phyloP scores from a whole-genome alignment of 179 eudicot genomes.

The Actinidia arguta region DNA sequence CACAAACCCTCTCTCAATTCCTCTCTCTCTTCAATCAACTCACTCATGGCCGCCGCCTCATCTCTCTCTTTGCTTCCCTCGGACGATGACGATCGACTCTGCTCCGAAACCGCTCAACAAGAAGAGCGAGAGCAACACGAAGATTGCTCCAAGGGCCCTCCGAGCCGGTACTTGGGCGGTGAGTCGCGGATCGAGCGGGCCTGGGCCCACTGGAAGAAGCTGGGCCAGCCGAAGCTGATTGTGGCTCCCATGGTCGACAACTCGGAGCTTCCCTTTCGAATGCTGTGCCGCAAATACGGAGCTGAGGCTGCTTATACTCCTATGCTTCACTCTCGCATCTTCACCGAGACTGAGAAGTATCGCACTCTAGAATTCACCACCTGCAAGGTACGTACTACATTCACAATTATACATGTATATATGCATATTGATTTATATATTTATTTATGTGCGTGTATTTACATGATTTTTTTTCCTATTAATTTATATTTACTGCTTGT shows the following conservation, averaged over 20 bases:
- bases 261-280: conserved; percentile 93
- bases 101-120: conserved; percentile 30
- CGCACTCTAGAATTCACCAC: conserved; percentile 80
- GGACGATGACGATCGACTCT: conserved; percentile 46
- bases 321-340: conserved; percentile 94
- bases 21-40: conserved; percentile 18
- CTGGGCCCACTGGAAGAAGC: conserved; percentile 88
- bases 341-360: conserved; percentile 86
- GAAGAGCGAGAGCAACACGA: conserved; percentile 4
- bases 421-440: no score
- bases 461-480: background rate
- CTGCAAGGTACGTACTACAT: conserved; percentile 83
- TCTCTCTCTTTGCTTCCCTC: conserved; percentile 25
- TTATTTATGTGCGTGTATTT: background rate
- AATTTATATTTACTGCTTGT: background rate
- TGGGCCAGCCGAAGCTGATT: conserved; percentile 73
- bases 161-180: conserved; percentile 56
- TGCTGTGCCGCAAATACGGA: conserved; percentile 91
- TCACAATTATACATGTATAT: background rate
- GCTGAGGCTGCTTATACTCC: conserved; percentile 96
- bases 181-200: conserved; percentile 82
- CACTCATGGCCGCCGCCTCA: conserved; percentile 48
- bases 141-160: conserved; percentile 29
- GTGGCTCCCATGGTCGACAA: conserved; percentile 99
- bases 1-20: background rate